phyloP scores from a whole-genome alignment of 2,329 filamentous ascomycete genomes.

The Sporothrix protearum region DNA sequence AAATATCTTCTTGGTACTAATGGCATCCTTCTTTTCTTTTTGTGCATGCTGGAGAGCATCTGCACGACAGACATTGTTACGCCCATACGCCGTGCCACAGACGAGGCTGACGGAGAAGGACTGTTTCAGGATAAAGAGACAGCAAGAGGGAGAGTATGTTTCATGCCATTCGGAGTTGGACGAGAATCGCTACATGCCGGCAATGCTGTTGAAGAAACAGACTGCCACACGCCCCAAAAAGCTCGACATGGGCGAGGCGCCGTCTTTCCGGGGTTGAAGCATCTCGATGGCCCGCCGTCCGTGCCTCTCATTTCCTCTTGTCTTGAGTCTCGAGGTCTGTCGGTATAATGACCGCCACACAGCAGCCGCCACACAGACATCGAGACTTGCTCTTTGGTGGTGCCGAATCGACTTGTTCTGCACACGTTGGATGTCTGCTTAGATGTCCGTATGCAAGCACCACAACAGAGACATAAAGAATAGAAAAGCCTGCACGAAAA shows the following conservation, averaged over 20 bases:
- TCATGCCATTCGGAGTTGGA: neutral
- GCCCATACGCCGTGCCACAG: neutral
- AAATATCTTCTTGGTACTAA: neutral
- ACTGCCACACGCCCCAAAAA: neutral
- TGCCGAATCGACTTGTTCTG: neutral
- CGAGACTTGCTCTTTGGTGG: neutral
- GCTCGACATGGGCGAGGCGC: neutral
- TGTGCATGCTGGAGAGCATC: neutral
- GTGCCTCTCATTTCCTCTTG: neutral
- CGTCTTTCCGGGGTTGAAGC: neutral
- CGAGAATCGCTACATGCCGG: neutral
- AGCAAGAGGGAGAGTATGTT: neutral
- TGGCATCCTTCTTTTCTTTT: neutral
- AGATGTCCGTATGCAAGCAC: neutral
- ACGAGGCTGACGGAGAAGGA: neutral
- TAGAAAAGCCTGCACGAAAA: neutral
- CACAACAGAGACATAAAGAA: neutral
- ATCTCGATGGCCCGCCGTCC: neutral
- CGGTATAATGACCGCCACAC: conserved; percentile 4
- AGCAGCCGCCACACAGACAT: conserved; percentile 14
- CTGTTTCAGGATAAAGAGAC: neutral
- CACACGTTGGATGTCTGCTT: neutral
- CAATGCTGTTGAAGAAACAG: neutral
- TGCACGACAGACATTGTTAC: neutral
- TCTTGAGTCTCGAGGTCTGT: neutral